A percentile compares a stretch with the other conserved stretches of the same genome.
Conservation (phyloP, 2,329 filamentous ascomycete species). For the Pseudogymnoascus sp. region DNA sequence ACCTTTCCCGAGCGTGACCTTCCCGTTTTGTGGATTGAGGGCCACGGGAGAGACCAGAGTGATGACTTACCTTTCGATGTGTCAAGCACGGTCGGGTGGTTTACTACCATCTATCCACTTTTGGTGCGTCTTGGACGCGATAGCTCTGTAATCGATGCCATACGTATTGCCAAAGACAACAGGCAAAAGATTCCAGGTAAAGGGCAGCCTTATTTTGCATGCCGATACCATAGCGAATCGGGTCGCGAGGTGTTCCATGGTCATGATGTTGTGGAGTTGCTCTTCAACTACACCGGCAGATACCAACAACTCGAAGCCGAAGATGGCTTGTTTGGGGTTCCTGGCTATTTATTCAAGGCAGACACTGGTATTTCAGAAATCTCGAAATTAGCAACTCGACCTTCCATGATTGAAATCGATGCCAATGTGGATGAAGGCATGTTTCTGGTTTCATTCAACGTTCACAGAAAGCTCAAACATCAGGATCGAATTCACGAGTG, state of each 20-base stretch:
- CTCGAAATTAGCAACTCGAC: neutral
- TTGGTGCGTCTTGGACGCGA: neutral
- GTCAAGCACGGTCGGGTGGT: conserved; percentile 39
- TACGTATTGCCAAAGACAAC: conserved; percentile 1
- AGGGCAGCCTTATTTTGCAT: conserved; percentile 5
- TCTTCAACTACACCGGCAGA: conserved; percentile 43
- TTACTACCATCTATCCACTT: conserved; percentile 35
- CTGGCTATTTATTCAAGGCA: neutral
- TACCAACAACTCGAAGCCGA: conserved; percentile 38
- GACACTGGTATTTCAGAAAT: neutral
- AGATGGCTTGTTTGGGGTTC: conserved; percentile 27
- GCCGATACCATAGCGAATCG: neutral
- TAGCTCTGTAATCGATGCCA: neutral
- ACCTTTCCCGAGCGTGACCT: conserved; percentile 30
- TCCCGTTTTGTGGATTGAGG: conserved; percentile 35
- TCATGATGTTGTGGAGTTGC: conserved; percentile 37
- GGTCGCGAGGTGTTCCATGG: conserved; percentile 23
- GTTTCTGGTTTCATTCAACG: neutral
- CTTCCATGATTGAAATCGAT: conserved; percentile 6
- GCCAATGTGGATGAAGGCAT: neutral
- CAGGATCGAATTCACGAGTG: conserved; percentile 9
- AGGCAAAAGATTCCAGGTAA: neutral
- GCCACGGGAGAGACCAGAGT: conserved; percentile 34
- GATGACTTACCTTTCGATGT: conserved; percentile 15
- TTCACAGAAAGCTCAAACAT: conserved; percentile 8